Evolutionary conservation across 345 rosid species (phyloP), one percentile per base, ranked within the genome.

Genomic region (Carallia pectinifolia): DNA sequence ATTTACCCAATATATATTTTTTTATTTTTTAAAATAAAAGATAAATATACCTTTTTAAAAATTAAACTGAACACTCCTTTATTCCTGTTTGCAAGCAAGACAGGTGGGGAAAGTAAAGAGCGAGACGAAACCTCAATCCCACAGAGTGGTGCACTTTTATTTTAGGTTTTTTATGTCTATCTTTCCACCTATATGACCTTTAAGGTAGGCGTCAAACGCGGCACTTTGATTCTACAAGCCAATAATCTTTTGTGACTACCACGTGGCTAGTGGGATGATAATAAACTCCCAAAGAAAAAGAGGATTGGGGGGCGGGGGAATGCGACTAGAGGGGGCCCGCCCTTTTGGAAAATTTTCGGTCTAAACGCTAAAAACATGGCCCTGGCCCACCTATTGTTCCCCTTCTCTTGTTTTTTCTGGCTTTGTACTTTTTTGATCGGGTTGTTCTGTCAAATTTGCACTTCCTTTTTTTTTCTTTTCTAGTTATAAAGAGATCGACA

Each of bases 201-300:
- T 4, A 34, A 19, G 34, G 53, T 65, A 60, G 50, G 71, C 76
- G 74, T 71, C 69, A 71, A 77, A 74, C 81, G 79, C 76, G 84
- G 78, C 74, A 50, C 67, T 75, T 34, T n/a, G 17, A 27, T 56
- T 56, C 4, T 56, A 27, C 60, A 30, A 27, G 18, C 66, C 17
- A 15, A 59, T 33, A 23, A 23, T 12, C 16, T 44, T 15, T 44
- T 44, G 52, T 65, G 44, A 33, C 36, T 6, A 33, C 69, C 81
- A 77, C 84, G 83, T 74, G 84, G 79, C 39, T 34, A 60, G 69
- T 44, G 66, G 67, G 37, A 60, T 9, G 19, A 59, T 4, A 15
- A 59, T 4, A 15, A 18, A 30, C 62, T 63, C 37, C 29, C 56
- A n/a, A 62, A 5, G 64, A 60, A 65, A 52, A 34, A 1, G 12